These are phyloP conservation scores for Polytrichum formosum DNA, from an alignment of 225 moss, liverwort and hornwort species.

Conservation along the genomic window DNA sequence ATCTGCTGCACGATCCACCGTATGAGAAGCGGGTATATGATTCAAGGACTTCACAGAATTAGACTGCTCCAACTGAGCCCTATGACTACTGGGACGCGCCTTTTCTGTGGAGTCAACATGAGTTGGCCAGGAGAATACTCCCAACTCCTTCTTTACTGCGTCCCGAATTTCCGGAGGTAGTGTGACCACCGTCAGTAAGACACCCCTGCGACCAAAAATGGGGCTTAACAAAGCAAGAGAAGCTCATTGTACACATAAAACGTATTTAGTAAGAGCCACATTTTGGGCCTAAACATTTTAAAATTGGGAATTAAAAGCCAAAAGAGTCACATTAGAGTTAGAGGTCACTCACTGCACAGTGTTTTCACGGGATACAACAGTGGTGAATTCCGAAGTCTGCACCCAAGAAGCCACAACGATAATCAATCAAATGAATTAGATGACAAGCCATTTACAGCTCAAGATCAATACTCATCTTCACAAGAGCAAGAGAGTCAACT, in stretches of 20 bases:
- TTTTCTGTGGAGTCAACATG: slow-evolving; percentile 2
- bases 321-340: too few relatives aligned
- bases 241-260: too few relatives aligned
- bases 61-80: slow-evolving; percentile 5
- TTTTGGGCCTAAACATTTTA: too few relatives aligned
- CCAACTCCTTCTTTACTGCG: background rate
- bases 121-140: slow-evolving; percentile 4
- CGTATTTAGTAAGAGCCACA: too few relatives aligned
- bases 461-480: too few relatives aligned
- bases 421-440: too few relatives aligned
- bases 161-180: slow-evolving; percentile 5
- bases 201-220: background rate
- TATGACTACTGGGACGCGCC: slow-evolving; percentile 6
- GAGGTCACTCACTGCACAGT: slow-evolving; percentile 1
- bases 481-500: too few relatives aligned
- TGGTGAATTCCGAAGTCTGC: slow-evolving; percentile 7
- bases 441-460: too few relatives aligned
- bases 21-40: background rate
- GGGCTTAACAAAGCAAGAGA: too few relatives aligned
- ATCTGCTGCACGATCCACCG: slow-evolving; percentile 5
- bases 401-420: background rate
- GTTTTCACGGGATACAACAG: slow-evolving; percentile 6
- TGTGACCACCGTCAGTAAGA: slow-evolving; percentile 6
- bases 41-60: slow-evolving; percentile 1
- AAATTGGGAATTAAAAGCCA: too few relatives aligned